A percentile compares a stretch with the other conserved stretches of the same genome.
phyloP scores from a whole-genome alignment of 208 protist genomes.

The Acanthamoeba healyi region DNA sequence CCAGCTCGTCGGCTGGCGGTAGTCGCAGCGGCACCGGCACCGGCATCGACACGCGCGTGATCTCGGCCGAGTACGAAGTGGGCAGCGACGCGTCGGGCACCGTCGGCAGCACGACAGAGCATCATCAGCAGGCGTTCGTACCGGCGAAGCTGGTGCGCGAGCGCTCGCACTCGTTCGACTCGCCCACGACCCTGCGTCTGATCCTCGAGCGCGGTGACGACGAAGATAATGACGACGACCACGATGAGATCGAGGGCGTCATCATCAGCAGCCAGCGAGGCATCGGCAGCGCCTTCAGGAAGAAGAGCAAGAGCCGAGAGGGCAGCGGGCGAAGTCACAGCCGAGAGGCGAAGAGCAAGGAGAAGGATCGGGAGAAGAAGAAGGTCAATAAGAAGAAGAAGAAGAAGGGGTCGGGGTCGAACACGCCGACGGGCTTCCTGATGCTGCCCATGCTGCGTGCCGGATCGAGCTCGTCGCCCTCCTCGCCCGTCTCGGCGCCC shows the following conservation, averaged over 20 bases:
- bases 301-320: not conserved
- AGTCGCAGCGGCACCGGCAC: not conserved
- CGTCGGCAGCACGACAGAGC: no score
- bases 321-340: not conserved
- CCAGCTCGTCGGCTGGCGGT: not conserved
- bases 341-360: not conserved
- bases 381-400: not conserved
- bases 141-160: not conserved
- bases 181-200: not conserved
- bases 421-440: not conserved
- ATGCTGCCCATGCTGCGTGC: not conserved
- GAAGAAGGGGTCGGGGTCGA: not conserved
- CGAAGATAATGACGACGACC: not conserved
- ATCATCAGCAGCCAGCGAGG: not conserved
- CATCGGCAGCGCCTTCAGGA: not conserved
- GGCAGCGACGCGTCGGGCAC: no score
- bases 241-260: not conserved
- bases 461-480: not conserved
- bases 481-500: conserved; percentile 5
- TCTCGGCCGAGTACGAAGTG: not conserved
- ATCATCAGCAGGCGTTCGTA: not conserved
- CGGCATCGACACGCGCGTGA: not conserved
- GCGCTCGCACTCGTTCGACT: conserved; percentile 15
- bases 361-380: not conserved
- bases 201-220: not conserved